Percentiles rank a stretch among this genome's conserved stretches.
Evolutionary conservation across 2,329 filamentous ascomycete species (phyloP).

Genomic region (Talaromyces islandicus): DNA sequence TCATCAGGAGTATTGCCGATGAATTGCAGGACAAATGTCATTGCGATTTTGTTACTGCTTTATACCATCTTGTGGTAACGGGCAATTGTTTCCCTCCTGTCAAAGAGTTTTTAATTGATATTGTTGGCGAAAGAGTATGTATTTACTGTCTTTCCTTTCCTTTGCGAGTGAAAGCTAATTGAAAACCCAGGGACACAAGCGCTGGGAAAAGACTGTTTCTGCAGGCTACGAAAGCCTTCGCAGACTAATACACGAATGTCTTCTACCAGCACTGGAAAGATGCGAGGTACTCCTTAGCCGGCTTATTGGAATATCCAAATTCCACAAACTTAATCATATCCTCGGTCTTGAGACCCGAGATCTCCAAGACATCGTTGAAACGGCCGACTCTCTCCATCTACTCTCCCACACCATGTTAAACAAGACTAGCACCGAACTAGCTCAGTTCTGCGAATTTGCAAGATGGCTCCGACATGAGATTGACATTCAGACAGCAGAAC

Average conservation of each 20-base stretch:
- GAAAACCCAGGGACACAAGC: slow-evolving; percentile 67
- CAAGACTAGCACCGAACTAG: slow-evolving; percentile 67
- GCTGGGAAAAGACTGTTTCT: slow-evolving; percentile 85
- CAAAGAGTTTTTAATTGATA: slow-evolving; percentile 83
- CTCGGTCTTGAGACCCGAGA: slow-evolving; percentile 61
- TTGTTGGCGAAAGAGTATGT: slow-evolving; percentile 68
- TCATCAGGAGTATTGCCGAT: slow-evolving; percentile 70
- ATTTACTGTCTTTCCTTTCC: neutral
- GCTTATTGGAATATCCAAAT: slow-evolving; percentile 75
- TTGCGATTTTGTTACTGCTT: slow-evolving; percentile 64
- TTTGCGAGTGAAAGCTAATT: slow-evolving; percentile 8
- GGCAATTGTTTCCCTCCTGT: slow-evolving; percentile 71
- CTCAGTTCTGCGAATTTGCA: slow-evolving; percentile 72
- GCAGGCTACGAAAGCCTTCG: slow-evolving; percentile 73
- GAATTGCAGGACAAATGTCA: slow-evolving; percentile 62
- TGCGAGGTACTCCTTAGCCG: slow-evolving; percentile 75
- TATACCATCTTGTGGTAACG: slow-evolving; percentile 80
- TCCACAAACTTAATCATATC: slow-evolving; percentile 61
- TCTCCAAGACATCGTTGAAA: slow-evolving; percentile 59
- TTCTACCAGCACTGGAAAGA: slow-evolving; percentile 81
- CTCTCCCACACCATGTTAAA: slow-evolving; percentile 68
- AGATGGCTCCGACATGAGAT: slow-evolving; percentile 80
- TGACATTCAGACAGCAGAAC: slow-evolving; percentile 64
- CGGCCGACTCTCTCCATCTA: slow-evolving; percentile 67
- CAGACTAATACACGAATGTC: slow-evolving; percentile 74